phyloP scores from a whole-genome alignment of 2,329 filamentous ascomycete species.

The Hypoxylon sp. region DNA sequence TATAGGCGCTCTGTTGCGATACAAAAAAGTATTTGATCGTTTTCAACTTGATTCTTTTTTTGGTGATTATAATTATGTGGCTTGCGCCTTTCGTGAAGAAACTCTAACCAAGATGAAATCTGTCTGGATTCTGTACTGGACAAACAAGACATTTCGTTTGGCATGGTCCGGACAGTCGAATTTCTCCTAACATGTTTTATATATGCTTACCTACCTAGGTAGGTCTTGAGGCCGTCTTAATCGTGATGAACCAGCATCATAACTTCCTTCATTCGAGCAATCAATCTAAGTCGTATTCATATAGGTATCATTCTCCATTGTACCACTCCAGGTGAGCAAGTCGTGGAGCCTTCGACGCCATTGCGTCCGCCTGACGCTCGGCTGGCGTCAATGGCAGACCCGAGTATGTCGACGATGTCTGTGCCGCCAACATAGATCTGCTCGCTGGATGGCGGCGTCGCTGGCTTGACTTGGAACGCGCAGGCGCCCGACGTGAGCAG shows the following conservation, averaged over 20 bases:
- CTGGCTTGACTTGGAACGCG: conserved; percentile 42
- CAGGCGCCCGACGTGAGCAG: conserved; percentile 33
- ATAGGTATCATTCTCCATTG: conserved; percentile 43
- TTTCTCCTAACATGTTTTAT: neutral
- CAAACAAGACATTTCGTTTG: neutral
- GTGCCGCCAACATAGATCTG: conserved; percentile 44
- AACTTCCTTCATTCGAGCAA: neutral
- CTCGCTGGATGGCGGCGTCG: conserved; percentile 39
- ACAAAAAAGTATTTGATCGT: conserved; percentile 52
- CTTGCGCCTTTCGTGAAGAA: neutral
- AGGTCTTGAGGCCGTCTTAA: neutral
- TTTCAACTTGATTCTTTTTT: conserved; percentile 29
- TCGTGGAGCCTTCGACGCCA: conserved; percentile 43
- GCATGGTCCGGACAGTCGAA: neutral
- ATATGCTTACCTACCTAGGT: neutral
- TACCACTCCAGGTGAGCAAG: conserved; percentile 41
- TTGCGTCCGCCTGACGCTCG: conserved; percentile 13
- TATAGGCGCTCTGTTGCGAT: conserved; percentile 50
- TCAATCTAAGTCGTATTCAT: conserved; percentile 9
- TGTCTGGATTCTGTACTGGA: neutral
- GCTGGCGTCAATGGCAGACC: conserved; percentile 27
- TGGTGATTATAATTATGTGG: conserved; percentile 7
- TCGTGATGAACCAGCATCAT: neutral
- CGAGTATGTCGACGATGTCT: conserved; percentile 41
- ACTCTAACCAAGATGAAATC: neutral